Evolutionary conservation across 257 asterid species (phyloP).

Genomic region (Rehmannia glutinosa): DNA sequence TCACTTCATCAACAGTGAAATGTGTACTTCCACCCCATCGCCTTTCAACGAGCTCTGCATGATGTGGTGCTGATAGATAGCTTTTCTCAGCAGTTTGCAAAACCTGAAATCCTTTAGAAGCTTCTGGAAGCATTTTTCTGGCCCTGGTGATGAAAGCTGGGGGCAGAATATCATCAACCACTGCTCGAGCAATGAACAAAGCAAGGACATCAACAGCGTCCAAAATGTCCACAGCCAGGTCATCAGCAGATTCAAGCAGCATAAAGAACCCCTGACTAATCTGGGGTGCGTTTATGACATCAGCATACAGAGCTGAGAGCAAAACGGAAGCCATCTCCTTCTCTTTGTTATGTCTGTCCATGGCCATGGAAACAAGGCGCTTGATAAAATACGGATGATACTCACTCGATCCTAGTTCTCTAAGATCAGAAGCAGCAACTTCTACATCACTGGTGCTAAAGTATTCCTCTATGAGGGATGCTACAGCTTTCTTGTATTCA

Average conservation of each 20-base stretch:
- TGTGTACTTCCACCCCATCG: slow-evolving; percentile 99
- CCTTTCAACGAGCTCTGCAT: slow-evolving; percentile 93
- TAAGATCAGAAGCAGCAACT: slow-evolving; percentile 81
- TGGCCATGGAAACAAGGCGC: slow-evolving; percentile 88
- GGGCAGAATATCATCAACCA: slow-evolving; percentile 93
- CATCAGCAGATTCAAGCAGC: slow-evolving; percentile 95
- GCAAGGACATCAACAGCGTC: slow-evolving; percentile 94
- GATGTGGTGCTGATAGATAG: slow-evolving; percentile 98
- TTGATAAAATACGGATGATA: slow-evolving; percentile 91
- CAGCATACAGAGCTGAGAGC: slow-evolving; percentile 86
- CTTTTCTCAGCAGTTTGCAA: slow-evolving; percentile 86
- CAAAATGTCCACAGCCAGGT: slow-evolving; percentile 79
- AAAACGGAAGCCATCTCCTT: slow-evolving; percentile 98
- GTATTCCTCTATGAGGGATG: slow-evolving; percentile 78
- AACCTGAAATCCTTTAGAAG: slow-evolving; percentile 75
- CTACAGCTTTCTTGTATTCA: slow-evolving; percentile 86
- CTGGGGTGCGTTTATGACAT: slow-evolving; percentile 68
- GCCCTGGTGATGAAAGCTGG: slow-evolving; percentile 91
- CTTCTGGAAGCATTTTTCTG: slow-evolving; percentile 58
- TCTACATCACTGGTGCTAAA: slow-evolving; percentile 89
- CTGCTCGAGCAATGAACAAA: slow-evolving; percentile 84
- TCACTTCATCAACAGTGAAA: slow-evolving; percentile 85
- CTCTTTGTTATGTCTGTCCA: slow-evolving; percentile 96
- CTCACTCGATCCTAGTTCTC: slow-evolving; percentile 75
- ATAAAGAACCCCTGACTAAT: slow-evolving; percentile 77